Percentiles rank a stretch among this genome's conserved stretches.
Conservation (phyloP, 805 yeast genomes). For the Kazachstania taianensis region DNA sequence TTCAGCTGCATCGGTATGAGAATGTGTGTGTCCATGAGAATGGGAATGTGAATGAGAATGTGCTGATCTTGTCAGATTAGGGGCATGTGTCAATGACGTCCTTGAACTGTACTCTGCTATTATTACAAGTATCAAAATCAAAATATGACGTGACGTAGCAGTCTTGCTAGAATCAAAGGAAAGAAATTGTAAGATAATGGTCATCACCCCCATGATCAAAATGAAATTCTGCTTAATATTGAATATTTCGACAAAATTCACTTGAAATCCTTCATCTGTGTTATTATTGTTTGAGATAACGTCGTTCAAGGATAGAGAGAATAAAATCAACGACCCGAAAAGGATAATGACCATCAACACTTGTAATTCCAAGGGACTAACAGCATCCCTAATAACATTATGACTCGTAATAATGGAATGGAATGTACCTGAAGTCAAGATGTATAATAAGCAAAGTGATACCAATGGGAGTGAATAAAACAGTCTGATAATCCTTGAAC, state of each 20-base stretch:
- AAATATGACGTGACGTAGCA: constrained; percentile 7
- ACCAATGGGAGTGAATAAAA: too few relatives aligned
- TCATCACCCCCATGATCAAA: constrained; percentile 22
- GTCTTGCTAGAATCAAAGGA: constrained; percentile 24
- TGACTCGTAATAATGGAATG: too few relatives aligned
- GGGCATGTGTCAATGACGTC: too few relatives aligned
- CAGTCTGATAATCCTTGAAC: too few relatives aligned
- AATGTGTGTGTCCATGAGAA: neutral
- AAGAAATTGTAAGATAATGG: constrained; percentile 28
- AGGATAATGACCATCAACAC: constrained; percentile 28
- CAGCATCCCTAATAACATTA: too few relatives aligned
- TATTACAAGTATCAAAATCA: constrained; percentile 13
- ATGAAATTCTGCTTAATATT: constrained; percentile 6
- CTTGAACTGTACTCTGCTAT: constrained; percentile 11
- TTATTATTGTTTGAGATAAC: constrained; percentile 2
- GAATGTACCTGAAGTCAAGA: too few relatives aligned
- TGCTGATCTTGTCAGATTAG: too few relatives aligned
- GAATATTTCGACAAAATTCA: too few relatives aligned
- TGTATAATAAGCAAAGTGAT: too few relatives aligned
- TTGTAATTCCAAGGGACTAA: too few relatives aligned
- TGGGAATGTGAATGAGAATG: neutral
- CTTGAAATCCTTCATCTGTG: too few relatives aligned
- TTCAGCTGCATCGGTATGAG: neutral
- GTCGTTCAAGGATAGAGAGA: constrained; percentile 22
- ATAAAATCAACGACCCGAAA: constrained; percentile 22